These are phyloP conservation scores for Vitis rupestris DNA, from an alignment of 164 flowering plant species.

Conservation along the genomic window DNA sequence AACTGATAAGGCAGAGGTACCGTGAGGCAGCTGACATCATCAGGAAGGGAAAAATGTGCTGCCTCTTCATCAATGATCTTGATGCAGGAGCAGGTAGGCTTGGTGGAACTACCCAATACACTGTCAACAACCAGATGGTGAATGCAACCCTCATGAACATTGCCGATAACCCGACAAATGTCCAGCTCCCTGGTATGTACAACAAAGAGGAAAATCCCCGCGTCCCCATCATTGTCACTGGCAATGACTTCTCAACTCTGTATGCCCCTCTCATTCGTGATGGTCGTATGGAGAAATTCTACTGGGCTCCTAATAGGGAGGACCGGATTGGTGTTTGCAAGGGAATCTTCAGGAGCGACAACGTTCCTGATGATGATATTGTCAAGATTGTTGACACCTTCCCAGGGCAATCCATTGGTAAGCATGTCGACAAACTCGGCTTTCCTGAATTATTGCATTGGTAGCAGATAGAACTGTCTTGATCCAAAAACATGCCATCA, in stretches of 20 bases:
- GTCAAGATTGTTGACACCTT: constrained; percentile 39
- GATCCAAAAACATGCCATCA: not conserved
- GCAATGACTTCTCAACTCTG: constrained; percentile 54
- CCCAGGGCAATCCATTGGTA: constrained; percentile 54
- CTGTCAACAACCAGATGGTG: constrained; percentile 62
- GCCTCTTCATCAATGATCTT: constrained; percentile 51
- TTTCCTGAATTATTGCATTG: no score
- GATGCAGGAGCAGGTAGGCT: constrained; percentile 56
- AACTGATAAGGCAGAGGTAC: constrained; percentile 33
- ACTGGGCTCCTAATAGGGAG: constrained; percentile 53
- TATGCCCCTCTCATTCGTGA: constrained; percentile 60
- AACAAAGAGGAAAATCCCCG: constrained; percentile 49
- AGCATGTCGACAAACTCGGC: not conserved
- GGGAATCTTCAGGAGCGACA: constrained; percentile 40
- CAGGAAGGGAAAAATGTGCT: constrained; percentile 49
- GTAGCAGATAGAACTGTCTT: no score
- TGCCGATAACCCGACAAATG: constrained; percentile 55
- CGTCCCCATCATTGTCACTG: constrained; percentile 54
- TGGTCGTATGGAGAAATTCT: constrained; percentile 60
- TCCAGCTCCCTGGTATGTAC: constrained; percentile 57
- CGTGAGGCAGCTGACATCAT: constrained; percentile 53
- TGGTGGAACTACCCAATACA: constrained; percentile 54
- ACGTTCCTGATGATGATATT: constrained; percentile 28
- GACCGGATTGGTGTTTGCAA: constrained; percentile 49
- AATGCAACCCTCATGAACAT: constrained; percentile 61